Evolutionary conservation across 306 rosid species (phyloP), one percentile per base, ranked within the genome.

Genomic region (Cucurbita pepo): DNA sequence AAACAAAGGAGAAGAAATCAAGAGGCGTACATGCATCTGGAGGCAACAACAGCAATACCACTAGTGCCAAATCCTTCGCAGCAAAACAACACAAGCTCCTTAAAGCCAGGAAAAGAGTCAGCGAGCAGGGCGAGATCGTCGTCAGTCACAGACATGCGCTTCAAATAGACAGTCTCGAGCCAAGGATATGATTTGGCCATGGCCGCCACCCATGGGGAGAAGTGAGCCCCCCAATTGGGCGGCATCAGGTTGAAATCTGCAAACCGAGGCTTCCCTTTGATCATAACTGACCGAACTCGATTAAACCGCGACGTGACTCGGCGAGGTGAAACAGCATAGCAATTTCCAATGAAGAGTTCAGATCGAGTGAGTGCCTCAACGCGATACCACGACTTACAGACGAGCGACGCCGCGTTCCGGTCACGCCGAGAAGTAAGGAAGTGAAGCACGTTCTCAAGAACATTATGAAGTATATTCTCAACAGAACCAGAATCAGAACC

Each of bases 401-500:
- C 96, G 85, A 92, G 87, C 83, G 97, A 89, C 85, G 96, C 97
- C 34, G 95, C 90, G 91, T 83, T 91, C 30, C 97, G 94, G 89
- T 91, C 97, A 7, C 85, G 82, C 40, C 96, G 86, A 8, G 87
- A 82, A 55, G 86, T 79, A 30, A 91, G 91, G 76, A 91, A 91
- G 85, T 88, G 90, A 57, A 91, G 94, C n/a, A 91, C 97, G 94
- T 85, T 91, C 34, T 91, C 97, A 2, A 91, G 89, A 3, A 91
- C 97, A 83, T 91, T 91, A 85, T 89, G 96, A 6, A 91, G 89
- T 11, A 88, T 91, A 53, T 91, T 92, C 87, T 88, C 97, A 56
- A 85, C 85, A 73, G 60, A 15, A 59, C 72, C 37, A 57, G 60
- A 14, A 57, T 71, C 34, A 61, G 79, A 55, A 50, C 19, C 86